A percentile compares a stretch with the other conserved stretches of the same genome.
These are phyloP conservation scores for Huntiella moniliformis DNA, from an alignment of 2,329 filamentous ascomycete species.

Conservation along the genomic window DNA sequence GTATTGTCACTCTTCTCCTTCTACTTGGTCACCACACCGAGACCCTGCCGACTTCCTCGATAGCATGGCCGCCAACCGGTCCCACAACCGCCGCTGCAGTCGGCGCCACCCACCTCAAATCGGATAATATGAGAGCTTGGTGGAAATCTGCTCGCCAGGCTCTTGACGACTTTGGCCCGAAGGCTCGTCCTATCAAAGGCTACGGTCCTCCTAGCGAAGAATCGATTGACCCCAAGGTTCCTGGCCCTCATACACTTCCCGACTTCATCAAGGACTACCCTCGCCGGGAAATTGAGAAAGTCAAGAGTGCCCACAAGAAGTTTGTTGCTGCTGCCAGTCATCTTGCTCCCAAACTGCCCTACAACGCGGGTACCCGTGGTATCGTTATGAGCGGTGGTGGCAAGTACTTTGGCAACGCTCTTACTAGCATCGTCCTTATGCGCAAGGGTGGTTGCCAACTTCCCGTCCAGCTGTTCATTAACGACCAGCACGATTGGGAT, in stretches of 20 bases:
- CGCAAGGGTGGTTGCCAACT: conserved; percentile 29
- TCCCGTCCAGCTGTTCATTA: conserved; percentile 25
- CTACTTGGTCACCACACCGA: conserved; percentile 6
- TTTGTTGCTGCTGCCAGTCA: conserved; percentile 1
- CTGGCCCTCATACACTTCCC: conserved; percentile 3
- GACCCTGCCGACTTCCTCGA: not conserved
- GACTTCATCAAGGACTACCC: conserved; percentile 5
- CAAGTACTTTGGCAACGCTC: conserved; percentile 28
- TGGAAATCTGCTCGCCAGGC: conserved; percentile 3
- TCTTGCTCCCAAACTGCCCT: conserved; percentile 19
- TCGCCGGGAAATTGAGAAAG: conserved; percentile 1
- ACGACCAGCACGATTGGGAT: conserved; percentile 18
- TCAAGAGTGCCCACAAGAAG: conserved; percentile 4
- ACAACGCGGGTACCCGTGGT: conserved; percentile 20
- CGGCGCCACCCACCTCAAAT: conserved; percentile 6
- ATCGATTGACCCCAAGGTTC: conserved; percentile 4
- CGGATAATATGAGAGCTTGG: conserved; percentile 4
- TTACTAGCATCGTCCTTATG: conserved; percentile 32
- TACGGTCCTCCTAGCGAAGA: conserved; percentile 8
- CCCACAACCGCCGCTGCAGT: not conserved
- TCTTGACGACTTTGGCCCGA: conserved; percentile 1
- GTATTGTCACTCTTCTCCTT: conserved; percentile 1
- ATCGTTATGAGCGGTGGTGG: conserved; percentile 32
- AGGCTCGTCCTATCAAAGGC: not conserved
- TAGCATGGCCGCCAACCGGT: not conserved